Evolutionary conservation across 495 filamentous ascomycete genomes (phyloP).

Genomic region (Penicillium subrubescens): DNA sequence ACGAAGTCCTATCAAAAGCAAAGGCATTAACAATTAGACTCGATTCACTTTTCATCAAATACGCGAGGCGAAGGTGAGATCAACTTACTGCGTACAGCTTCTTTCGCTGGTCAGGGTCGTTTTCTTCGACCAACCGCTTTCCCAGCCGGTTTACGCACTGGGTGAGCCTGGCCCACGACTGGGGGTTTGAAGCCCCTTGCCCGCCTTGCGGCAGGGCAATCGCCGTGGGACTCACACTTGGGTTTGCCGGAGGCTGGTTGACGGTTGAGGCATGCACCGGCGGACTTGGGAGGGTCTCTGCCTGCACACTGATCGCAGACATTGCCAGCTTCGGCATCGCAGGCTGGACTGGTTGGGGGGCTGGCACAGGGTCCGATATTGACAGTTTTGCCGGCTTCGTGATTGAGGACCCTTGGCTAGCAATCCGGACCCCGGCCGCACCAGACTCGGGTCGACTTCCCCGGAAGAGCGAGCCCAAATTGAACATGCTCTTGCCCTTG

Average conservation of each 20-base stretch:
- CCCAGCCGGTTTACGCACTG: constrained; percentile 1
- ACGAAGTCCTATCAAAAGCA: constrained; percentile 8
- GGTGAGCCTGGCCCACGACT: background rate
- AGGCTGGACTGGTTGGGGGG: background rate
- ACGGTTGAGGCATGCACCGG: background rate
- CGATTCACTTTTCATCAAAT: background rate
- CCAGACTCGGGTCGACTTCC: background rate
- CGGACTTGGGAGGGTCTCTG: background rate
- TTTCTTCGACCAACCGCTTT: constrained; percentile 5
- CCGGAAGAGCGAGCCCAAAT: background rate
- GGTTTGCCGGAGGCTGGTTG: background rate
- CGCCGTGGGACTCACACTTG: background rate
- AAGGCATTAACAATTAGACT: background rate
- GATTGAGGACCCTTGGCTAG: background rate
- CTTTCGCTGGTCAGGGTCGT: constrained; percentile 2
- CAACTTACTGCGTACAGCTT: constrained; percentile 11
- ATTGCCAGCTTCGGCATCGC: background rate
- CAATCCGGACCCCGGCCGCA: background rate
- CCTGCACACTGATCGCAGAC: background rate
- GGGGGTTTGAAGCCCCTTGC: background rate
- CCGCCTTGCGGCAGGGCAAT: background rate
- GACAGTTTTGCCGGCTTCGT: background rate
- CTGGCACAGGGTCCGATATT: background rate
- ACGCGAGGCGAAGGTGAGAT: background rate
- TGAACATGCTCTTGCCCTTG: background rate